Evolutionary conservation across 2,329 filamentous ascomycete species (phyloP).

Genomic region (Colletotrichum falcatum): DNA sequence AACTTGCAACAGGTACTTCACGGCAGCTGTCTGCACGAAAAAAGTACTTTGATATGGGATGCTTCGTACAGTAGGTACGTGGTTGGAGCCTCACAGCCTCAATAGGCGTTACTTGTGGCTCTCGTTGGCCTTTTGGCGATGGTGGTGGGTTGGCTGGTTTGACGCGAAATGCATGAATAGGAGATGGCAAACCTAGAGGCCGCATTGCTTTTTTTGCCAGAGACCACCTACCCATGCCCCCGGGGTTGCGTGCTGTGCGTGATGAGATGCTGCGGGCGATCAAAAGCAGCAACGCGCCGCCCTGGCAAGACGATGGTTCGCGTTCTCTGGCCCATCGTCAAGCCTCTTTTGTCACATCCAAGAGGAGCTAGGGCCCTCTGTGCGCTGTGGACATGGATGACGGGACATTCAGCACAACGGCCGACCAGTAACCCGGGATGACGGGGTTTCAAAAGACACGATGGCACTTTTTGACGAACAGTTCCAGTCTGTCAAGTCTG

Average conservation of each 20-base stretch:
- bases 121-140: background rate
- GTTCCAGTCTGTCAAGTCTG: background rate
- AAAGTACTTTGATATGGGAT: background rate
- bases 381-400: background rate
- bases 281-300: constrained; percentile 4
- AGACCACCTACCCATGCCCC: background rate
- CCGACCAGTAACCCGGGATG: background rate
- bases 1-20: background rate
- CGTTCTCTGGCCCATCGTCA: background rate
- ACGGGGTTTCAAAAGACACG: constrained; percentile 15
- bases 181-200: constrained; percentile 18
- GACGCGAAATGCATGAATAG: background rate
- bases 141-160: background rate
- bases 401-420: background rate
- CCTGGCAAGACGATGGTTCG: background rate
- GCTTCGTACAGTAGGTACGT: background rate
- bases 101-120: constrained; percentile 5
- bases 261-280: background rate
- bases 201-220: constrained; percentile 17
- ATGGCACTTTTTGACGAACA: background rate
- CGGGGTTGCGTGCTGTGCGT: constrained; percentile 2
- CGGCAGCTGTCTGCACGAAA: background rate
- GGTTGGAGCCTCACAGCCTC: constrained; percentile 24
- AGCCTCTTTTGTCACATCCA: background rate
- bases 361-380: background rate